Evolutionary conservation across 805 yeast species (phyloP).

Genomic region (Clavispora phyllophila): DNA sequence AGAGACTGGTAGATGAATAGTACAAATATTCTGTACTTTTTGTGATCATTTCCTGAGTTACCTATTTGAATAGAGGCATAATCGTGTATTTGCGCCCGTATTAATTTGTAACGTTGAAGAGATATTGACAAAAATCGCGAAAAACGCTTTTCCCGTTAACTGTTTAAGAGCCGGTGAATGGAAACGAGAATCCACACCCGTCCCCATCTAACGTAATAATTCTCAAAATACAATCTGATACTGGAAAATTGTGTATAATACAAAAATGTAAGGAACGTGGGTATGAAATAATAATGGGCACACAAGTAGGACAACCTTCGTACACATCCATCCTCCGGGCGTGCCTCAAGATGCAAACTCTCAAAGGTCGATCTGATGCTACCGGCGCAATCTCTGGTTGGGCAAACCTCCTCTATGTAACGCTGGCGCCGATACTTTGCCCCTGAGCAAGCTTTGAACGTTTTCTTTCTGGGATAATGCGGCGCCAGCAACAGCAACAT

Average conservation of each 20-base stretch:
- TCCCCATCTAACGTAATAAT: no score
- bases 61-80: no score
- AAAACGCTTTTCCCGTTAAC: no score
- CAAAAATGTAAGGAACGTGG: constrained; percentile 1
- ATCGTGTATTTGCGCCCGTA: no score
- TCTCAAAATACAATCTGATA: no score
- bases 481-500: constrained; percentile 14
- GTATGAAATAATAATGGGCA: not conserved
- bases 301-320: not conserved
- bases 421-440: constrained; percentile 41
- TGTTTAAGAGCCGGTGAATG: no score
- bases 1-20: no score
- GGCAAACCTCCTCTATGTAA: constrained; percentile 39
- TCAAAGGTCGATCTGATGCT: not conserved
- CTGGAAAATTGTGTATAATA: not conserved
- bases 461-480: constrained; percentile 20
- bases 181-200: no score
- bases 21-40: no score
- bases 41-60: no score
- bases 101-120: no score
- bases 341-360: not conserved
- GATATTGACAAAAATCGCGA: no score
- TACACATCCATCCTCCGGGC: not conserved
- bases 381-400: constrained; percentile 9
- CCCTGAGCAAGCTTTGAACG: constrained; percentile 35